A percentile compares a stretch with the other conserved stretches of the same genome.
Conservation (phyloP, 257 asterid species). For the Marsdenia floribunda region DNA sequence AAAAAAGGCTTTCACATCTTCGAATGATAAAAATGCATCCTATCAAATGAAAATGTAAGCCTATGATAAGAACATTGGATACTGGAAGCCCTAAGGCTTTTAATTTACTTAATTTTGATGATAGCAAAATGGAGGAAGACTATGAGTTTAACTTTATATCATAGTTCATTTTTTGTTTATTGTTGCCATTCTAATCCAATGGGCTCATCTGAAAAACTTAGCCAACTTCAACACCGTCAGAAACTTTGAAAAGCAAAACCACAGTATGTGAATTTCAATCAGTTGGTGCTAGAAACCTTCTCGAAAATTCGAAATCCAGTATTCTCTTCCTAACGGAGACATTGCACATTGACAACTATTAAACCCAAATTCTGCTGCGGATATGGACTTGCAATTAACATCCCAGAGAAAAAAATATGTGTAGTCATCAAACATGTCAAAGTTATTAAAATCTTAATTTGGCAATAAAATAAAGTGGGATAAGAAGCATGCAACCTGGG, state of each 20-base stretch:
- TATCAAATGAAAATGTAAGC: neutral
- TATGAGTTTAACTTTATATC: neutral
- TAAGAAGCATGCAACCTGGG: slow-evolving; percentile 55
- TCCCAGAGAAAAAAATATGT: neutral
- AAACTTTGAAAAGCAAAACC: neutral
- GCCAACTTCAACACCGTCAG: neutral
- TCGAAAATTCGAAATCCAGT: neutral
- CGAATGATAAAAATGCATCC: neutral
- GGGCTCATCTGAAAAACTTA: neutral
- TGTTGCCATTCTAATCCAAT: neutral
- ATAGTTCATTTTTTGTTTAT: neutral
- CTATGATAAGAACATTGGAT: neutral
- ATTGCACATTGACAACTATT: neutral
- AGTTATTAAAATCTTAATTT: neutral
- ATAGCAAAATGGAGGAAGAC: neutral
- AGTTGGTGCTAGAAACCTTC: neutral
- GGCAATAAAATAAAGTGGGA: neutral
- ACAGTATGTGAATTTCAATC: neutral
- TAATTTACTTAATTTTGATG: no score
- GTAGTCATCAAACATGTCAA: neutral
- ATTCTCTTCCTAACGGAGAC: neutral
- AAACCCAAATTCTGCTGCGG: neutral
- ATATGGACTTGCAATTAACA: neutral
- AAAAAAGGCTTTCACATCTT: neutral
- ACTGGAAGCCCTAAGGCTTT: neutral